Conservation (phyloP, 495 filamentous ascomycete species). For the Hapsidospora chrysogenum region DNA sequence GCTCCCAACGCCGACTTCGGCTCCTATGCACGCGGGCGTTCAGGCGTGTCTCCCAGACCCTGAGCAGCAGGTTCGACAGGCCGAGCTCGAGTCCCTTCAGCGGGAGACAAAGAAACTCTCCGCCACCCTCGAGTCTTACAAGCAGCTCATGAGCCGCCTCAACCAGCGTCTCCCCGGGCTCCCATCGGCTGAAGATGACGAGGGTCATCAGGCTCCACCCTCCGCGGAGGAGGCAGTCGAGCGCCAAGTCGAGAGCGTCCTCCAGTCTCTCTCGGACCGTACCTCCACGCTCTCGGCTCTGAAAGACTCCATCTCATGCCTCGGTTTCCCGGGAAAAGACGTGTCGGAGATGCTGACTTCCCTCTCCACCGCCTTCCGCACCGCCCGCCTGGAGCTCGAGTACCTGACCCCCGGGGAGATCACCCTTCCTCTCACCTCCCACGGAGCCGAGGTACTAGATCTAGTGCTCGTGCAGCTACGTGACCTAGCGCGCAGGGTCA, state of each 20-base stretch:
- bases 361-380: constrained; percentile 37
- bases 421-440: constrained; percentile 23
- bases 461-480: constrained; percentile 24
- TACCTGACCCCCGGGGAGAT: constrained; percentile 48
- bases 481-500: constrained; percentile 25
- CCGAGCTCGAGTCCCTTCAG: constrained; percentile 19
- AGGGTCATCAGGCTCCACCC: too few species aligned
- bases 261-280: constrained; percentile 20
- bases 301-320: constrained; percentile 18
- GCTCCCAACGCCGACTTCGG: constrained; percentile 3
- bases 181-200: background rate
- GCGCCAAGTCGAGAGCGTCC: constrained; percentile 13
- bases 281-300: constrained; percentile 19
- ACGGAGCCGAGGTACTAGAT: constrained; percentile 28
- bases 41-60: constrained; percentile 23
- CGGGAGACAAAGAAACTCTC: constrained; percentile 22
- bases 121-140: constrained; percentile 18
- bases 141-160: constrained; percentile 14
- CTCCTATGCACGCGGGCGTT: constrained; percentile 12
- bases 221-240: constrained; percentile 12
- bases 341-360: constrained; percentile 31
- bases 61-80: constrained; percentile 22
- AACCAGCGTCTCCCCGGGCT: constrained; percentile 11
- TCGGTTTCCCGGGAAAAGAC: constrained; percentile 38
- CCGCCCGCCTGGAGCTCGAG: constrained; percentile 52